phyloP scores from a whole-genome alignment of 1,284 basidiomycete species.

The Caloboletus inedulis region DNA sequence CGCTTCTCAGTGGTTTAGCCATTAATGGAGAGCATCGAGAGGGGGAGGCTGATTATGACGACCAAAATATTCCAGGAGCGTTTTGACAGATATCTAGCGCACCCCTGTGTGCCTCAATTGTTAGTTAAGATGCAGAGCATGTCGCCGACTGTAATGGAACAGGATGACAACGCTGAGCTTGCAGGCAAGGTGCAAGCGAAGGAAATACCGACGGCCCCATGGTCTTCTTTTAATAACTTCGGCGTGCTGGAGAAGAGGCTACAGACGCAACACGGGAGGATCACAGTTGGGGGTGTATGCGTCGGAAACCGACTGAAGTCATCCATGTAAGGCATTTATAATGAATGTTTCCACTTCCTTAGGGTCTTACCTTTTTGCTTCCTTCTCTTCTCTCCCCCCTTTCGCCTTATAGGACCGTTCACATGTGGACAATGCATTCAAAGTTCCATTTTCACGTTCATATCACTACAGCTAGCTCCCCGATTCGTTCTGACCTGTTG shows the following conservation, averaged over 20 bases:
- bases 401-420: conserved; percentile 7
- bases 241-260: conserved; percentile 16
- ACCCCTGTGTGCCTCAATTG: conserved; percentile 19
- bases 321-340: conserved; percentile 7
- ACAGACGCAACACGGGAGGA: conserved; percentile 1
- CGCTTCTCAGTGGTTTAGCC: conserved; percentile 18
- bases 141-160: too few species aligned
- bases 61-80: conserved; percentile 15
- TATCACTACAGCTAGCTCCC: not conserved
- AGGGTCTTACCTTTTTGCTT: not conserved
- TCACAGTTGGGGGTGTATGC: conserved; percentile 3
- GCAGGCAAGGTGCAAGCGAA: not conserved
- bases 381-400: not conserved
- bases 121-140: not conserved
- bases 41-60: conserved; percentile 12
- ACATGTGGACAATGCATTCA: conserved; percentile 23
- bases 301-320: conserved; percentile 9
- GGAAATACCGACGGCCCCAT: not conserved
- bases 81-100: conserved; percentile 14
- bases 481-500: not conserved
- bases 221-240: conserved; percentile 18
- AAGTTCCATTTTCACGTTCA: conserved; percentile 17
- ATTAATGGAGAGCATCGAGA: conserved; percentile 13
- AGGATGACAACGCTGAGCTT: not conserved
- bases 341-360: not conserved